A percentile compares a stretch with the other conserved stretches of the same genome.
Conservation (phyloP, 176 grass and related monocot genomes). For the Zoysia pacifica region DNA sequence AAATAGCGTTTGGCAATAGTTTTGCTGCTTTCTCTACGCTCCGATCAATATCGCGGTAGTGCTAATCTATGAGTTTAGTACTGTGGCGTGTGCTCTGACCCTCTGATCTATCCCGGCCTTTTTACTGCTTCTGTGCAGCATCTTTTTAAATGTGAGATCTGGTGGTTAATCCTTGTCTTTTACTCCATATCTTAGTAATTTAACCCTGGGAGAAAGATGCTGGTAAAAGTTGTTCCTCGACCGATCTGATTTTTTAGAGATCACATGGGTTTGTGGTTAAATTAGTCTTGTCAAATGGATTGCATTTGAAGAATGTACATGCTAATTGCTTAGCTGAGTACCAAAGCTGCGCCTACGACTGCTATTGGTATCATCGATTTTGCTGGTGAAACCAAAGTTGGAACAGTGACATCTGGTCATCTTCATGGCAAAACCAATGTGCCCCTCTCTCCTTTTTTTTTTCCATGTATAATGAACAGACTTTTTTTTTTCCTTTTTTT, state of each 20-base stretch:
- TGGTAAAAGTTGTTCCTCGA: neutral
- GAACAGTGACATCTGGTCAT: neutral
- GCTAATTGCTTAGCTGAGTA: neutral
- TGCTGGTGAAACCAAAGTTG: neutral
- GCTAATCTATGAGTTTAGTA: neutral
- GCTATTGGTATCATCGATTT: slow-evolving; percentile 11
- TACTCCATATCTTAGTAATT: neutral
- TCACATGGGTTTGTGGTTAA: slow-evolving; percentile 25
- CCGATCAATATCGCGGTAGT: neutral
- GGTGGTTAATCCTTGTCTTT: slow-evolving; percentile 33
- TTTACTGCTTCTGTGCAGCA: slow-evolving; percentile 4
- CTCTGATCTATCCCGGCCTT: slow-evolving; percentile 16
- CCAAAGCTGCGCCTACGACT: neutral
- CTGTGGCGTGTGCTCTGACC: neutral
- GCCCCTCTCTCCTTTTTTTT: neutral
- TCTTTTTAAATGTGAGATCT: slow-evolving; percentile 22
- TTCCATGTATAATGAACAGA: neutral
- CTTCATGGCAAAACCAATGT: neutral
- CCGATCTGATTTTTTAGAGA: neutral
- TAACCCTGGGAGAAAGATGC: neutral
- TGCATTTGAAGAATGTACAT: slow-evolving; percentile 28
- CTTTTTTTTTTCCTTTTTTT: neutral
- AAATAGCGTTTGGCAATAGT: neutral
- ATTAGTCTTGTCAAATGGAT: too few relatives aligned
- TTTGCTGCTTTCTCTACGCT: neutral